Conservation (phyloP, 345 rosid species). For the Sonneratia alba region DNA sequence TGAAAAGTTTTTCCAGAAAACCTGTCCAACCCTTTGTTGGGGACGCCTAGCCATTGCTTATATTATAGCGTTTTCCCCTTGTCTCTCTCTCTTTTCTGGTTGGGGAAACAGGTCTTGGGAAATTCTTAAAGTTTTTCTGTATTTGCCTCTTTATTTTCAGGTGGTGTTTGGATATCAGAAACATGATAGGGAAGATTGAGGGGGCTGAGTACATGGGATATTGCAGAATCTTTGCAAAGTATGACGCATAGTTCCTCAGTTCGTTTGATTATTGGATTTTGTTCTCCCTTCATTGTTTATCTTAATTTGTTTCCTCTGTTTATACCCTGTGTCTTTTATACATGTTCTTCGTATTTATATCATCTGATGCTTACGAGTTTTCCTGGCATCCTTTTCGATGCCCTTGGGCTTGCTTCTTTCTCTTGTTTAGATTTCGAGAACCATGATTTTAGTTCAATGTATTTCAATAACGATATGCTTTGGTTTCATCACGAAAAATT, state of each 20-base stretch:
- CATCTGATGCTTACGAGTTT: neutral
- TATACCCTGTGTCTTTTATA: no score
- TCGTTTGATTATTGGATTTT: neutral
- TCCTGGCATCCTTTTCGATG: neutral
- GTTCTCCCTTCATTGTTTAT: neutral
- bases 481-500: neutral
- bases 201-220: conserved; percentile 20
- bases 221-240: conserved; percentile 20
- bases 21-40: no score
- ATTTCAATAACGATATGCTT: neutral
- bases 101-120: neutral
- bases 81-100: neutral
- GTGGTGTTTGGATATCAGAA: conserved; percentile 23
- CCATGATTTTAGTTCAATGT: neutral
- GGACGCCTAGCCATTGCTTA: neutral
- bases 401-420: neutral
- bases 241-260: neutral
- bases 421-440: neutral
- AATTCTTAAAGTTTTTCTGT: neutral
- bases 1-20: no score
- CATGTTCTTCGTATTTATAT: neutral
- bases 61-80: no score
- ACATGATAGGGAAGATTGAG: conserved; percentile 20
- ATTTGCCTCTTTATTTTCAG: conserved; percentile 4
- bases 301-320: neutral